phyloP scores from a whole-genome alignment of 139 green algal genomes.

The Tetratostichococcus sp. region DNA sequence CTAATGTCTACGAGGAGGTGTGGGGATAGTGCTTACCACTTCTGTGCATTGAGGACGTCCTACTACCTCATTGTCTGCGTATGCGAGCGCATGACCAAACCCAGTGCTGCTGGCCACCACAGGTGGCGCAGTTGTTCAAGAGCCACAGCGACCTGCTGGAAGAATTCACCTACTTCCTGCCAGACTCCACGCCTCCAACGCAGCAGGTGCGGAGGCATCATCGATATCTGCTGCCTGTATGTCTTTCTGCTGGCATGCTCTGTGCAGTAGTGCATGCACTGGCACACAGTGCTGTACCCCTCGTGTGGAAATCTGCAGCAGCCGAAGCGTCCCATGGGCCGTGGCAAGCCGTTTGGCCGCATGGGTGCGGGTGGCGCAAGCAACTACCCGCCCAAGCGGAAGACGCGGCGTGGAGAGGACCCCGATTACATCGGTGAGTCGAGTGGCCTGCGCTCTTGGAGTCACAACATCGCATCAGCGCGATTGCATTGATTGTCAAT shows the following conservation, averaged over 20 bases:
- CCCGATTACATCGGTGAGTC: not conserved
- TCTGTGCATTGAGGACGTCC: too few species aligned
- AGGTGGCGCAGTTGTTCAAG: constrained; percentile 90
- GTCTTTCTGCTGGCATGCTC: too few species aligned
- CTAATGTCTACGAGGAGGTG: constrained; percentile 93
- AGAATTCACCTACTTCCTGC: constrained; percentile 99
- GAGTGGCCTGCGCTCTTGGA: too few species aligned
- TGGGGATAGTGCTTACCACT: too few species aligned
- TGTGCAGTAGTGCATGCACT: too few species aligned
- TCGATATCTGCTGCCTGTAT: too few species aligned
- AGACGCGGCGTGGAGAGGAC: constrained; percentile 13
- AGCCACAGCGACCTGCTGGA: constrained; percentile 90
- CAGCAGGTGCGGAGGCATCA: not conserved
- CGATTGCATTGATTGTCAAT: too few species aligned
- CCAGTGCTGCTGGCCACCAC: constrained; percentile 14
- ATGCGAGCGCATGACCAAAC: not conserved
- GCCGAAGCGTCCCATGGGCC: not conserved
- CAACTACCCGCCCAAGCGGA: not conserved
- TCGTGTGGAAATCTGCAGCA: too few species aligned
- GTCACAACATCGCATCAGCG: too few species aligned
- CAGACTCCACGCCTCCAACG: constrained; percentile 67
- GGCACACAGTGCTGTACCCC: too few species aligned
- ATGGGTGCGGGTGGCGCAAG: not conserved
- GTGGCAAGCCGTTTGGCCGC: not conserved
- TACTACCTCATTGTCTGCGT: too few species aligned